Conservation (phyloP, 2,329 filamentous ascomycete species). For the Xylaria sp. region DNA sequence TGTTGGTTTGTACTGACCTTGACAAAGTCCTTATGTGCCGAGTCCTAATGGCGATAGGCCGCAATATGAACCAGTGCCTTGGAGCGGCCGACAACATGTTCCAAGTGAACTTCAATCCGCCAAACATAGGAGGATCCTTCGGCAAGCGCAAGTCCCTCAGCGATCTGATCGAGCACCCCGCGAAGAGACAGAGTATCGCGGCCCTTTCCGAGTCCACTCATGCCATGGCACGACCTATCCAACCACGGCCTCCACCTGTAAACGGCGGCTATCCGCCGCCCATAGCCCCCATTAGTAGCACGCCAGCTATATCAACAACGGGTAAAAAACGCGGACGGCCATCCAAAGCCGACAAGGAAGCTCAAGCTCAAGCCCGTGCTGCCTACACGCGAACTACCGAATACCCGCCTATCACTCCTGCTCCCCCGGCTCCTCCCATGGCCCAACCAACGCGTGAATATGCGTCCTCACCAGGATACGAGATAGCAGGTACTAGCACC, state of each 20-base stretch:
- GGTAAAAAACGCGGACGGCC: slow-evolving; percentile 60
- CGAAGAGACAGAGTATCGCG: slow-evolving; percentile 51
- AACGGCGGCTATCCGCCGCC: slow-evolving; percentile 48
- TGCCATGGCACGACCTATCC: slow-evolving; percentile 47
- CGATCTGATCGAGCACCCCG: slow-evolving; percentile 50
- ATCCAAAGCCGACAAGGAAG: slow-evolving; percentile 58
- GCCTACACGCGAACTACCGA: slow-evolving; percentile 47
- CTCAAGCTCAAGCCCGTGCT: slow-evolving; percentile 51
- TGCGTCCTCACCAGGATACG: slow-evolving; percentile 50
- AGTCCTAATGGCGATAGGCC: slow-evolving; percentile 53
- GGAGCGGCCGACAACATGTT: slow-evolving; percentile 55
- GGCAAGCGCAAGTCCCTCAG: slow-evolving; percentile 53
- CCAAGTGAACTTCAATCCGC: slow-evolving; percentile 50
- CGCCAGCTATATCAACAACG: slow-evolving; percentile 42
- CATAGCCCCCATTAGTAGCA: slow-evolving; percentile 34
- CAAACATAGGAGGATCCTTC: slow-evolving; percentile 42
- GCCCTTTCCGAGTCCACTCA: slow-evolving; percentile 45
- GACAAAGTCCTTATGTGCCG: slow-evolving; percentile 31
- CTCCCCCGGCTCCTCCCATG: slow-evolving; percentile 42
- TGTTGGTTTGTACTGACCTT: slow-evolving; percentile 52
- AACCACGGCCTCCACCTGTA: slow-evolving; percentile 48
- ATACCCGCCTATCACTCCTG: slow-evolving; percentile 50
- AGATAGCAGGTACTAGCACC: slow-evolving; percentile 43
- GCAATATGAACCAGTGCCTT: slow-evolving; percentile 61
- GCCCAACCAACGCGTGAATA: slow-evolving; percentile 48